These are phyloP conservation scores for Paecilomyces fulvus DNA, from an alignment of 2,329 filamentous ascomycete genomes.

Conservation along the genomic window DNA sequence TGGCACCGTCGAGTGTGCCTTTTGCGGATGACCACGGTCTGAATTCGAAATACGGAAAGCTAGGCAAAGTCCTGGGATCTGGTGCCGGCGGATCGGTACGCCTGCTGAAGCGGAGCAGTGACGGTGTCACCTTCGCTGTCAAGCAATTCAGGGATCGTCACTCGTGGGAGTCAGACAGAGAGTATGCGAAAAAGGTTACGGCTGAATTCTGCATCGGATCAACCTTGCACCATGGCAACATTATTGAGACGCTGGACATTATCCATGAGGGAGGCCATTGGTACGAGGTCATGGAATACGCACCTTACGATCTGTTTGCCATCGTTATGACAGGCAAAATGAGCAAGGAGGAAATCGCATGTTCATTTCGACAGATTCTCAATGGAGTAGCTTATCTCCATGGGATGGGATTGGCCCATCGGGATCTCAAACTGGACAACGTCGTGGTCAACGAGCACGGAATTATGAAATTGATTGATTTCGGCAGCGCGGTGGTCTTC, in stretches of 20 bases:
- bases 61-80: slow-evolving; percentile 86
- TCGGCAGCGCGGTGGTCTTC: slow-evolving; percentile 94
- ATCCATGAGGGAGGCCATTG: slow-evolving; percentile 88
- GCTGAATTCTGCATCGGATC: slow-evolving; percentile 98
- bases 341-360: slow-evolving; percentile 81
- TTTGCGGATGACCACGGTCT: slow-evolving; percentile 93
- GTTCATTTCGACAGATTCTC: slow-evolving; percentile 87
- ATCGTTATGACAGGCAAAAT: slow-evolving; percentile 99
- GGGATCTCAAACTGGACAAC: slow-evolving; percentile 94
- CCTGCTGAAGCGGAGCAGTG: slow-evolving; percentile 85
- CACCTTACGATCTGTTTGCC: slow-evolving; percentile 89
- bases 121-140: slow-evolving; percentile 89
- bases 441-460: slow-evolving; percentile 93
- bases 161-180: slow-evolving; percentile 85
- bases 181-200: slow-evolving; percentile 96
- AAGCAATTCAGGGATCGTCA: slow-evolving; percentile 94
- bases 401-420: slow-evolving; percentile 87
- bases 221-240: slow-evolving; percentile 92
- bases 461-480: slow-evolving; percentile 99
- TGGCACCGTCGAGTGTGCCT: slow-evolving; percentile 50
- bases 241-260: slow-evolving; percentile 96
- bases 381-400: slow-evolving; percentile 93
- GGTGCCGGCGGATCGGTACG: slow-evolving; percentile 92
- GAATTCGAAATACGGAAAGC: slow-evolving; percentile 86
- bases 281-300: slow-evolving; percentile 99